Percentiles rank a stretch among this genome's conserved stretches.
Evolutionary conservation across 805 yeast genomes (phyloP).

Genomic region (Saccharomycopsis amapae): DNA sequence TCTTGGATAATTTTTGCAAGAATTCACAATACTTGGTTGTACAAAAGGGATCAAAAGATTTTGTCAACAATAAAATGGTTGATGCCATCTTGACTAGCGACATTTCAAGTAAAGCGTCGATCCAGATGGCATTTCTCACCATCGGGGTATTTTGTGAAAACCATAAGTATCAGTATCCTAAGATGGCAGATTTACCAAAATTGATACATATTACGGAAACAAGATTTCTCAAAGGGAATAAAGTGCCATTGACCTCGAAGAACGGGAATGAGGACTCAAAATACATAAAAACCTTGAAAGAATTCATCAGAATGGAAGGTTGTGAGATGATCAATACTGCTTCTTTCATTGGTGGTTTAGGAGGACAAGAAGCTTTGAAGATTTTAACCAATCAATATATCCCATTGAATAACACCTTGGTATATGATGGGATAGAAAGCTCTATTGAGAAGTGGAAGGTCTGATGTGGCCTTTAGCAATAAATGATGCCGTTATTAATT

Average conservation of each 20-base stretch:
- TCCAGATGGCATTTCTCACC: not conserved
- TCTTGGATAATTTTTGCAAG: slow-evolving; percentile 48
- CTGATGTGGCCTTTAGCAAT: not conserved
- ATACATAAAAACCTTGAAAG: slow-evolving; percentile 35
- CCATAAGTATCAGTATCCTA: too few relatives aligned
- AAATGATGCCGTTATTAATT: not conserved
- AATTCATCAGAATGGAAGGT: slow-evolving; percentile 36
- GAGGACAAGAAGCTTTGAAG: slow-evolving; percentile 78
- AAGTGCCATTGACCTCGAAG: too few relatives aligned
- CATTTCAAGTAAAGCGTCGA: not conserved
- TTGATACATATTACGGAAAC: not conserved
- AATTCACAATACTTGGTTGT: slow-evolving; percentile 49
- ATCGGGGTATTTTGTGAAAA: not conserved
- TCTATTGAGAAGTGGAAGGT: slow-evolving; percentile 35
- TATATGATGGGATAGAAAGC: slow-evolving; percentile 66
- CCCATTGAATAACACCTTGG: slow-evolving; percentile 63
- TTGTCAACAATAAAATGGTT: not conserved
- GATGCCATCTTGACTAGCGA: not conserved
- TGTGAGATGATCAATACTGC: slow-evolving; percentile 49
- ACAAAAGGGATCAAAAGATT: slow-evolving; percentile 30
- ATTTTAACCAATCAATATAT: slow-evolving; percentile 69
- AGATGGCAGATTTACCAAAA: not conserved
- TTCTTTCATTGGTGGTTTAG: slow-evolving; percentile 77
- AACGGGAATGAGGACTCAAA: too few relatives aligned
- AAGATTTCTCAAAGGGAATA: too few relatives aligned